phyloP scores from a whole-genome alignment of 305 asterid genomes.

The Fraxinus nigra region DNA sequence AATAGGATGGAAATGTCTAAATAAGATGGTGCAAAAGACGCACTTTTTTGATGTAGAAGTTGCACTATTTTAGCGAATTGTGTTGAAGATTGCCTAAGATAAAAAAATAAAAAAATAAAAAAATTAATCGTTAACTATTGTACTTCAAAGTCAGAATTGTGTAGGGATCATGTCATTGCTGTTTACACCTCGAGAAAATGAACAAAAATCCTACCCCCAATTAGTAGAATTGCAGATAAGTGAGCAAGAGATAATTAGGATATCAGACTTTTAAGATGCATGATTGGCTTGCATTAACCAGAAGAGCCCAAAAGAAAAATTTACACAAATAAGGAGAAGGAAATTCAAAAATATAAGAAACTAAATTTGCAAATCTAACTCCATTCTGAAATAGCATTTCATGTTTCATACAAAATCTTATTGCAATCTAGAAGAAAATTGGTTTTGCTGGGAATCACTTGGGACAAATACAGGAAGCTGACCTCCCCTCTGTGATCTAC shows the following conservation, averaged over 20 bases:
- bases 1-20: neutral
- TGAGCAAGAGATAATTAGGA: neutral
- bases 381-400: neutral
- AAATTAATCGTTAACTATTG: neutral
- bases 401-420: conserved; percentile 19
- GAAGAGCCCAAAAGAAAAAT: neutral
- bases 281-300: neutral
- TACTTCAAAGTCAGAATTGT: neutral
- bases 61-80: neutral
- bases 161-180: neutral
- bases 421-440: conserved; percentile 49
- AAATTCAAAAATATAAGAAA: conserved; percentile 10
- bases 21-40: neutral
- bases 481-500: conserved; percentile 89
- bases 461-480: conserved; percentile 98
- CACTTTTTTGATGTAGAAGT: neutral
- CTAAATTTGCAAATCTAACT: conserved; percentile 18
- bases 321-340: neutral
- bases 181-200: neutral
- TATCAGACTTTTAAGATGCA: neutral
- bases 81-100: neutral
- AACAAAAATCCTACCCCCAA: neutral
- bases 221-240: neutral
- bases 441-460: conserved; percentile 84
- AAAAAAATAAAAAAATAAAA: too few species aligned